Evolutionary conservation across 139 green algal species (phyloP).

Genomic region (Chlamydomonas eustigma): DNA sequence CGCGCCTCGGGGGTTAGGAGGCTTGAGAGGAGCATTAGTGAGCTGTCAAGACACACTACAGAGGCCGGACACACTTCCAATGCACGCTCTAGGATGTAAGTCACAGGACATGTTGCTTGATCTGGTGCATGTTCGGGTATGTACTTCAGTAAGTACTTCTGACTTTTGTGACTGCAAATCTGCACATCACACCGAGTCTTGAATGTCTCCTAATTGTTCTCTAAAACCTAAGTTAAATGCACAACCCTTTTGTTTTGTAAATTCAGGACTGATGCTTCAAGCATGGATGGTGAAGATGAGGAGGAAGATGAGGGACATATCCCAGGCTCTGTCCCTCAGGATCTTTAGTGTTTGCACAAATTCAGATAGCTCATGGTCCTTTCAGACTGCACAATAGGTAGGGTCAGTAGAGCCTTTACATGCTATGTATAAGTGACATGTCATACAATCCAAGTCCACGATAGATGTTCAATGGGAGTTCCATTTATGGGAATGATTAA

Average conservation of each 20-base stretch:
- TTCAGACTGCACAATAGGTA: too few species aligned
- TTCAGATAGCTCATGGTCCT: too few species aligned
- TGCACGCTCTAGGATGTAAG: neutral
- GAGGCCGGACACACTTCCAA: neutral
- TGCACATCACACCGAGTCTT: too few species aligned
- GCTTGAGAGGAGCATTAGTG: neutral
- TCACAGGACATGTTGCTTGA: neutral
- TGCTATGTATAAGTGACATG: neutral
- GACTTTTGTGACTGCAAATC: neutral
- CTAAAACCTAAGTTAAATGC: neutral
- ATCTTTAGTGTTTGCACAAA: too few species aligned
- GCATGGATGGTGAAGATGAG: neutral
- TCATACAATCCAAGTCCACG: neutral
- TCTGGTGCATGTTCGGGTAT: neutral
- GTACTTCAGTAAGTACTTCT: neutral
- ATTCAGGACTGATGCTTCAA: constrained; percentile 1
- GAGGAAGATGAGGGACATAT: neutral
- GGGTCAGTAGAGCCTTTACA: too few species aligned
- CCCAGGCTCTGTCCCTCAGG: neutral
- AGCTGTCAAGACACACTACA: constrained; percentile 1
- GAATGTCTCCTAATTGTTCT: neutral
- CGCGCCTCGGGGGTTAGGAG: neutral
- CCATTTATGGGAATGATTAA: neutral
- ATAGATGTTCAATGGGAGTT: neutral
- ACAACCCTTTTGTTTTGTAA: neutral